Evolutionary conservation across 805 yeast species (phyloP), one percentile per base, ranked within the genome.

Genomic region (Monosporozyma unispora): DNA sequence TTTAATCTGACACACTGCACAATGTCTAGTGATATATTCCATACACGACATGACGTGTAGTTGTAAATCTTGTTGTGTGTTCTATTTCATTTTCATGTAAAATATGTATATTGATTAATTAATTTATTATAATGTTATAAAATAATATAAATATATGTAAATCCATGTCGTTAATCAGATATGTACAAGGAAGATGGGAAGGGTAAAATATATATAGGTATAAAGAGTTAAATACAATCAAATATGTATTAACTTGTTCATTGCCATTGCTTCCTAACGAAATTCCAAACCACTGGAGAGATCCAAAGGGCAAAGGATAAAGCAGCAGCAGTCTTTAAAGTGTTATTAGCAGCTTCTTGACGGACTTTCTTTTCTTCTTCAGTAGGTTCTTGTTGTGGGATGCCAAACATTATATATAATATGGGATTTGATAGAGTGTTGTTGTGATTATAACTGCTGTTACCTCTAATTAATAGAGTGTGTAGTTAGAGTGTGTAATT

Each of bases 361-460:
- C 82, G 88, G 50, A 75, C 63, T 62, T 76, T 81, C 72, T 78
- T 82, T 67, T 81, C 82, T 59, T 81, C 86, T 61, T 82, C 87
- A 57, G 77, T 70, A 60, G 78, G 77, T 52, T 64, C 67, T 57
- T 62, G 66, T 58, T 79, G 83, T 56, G 81, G 74, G 56, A 75
- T 68, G 46, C 76, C 77, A 61, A 70, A 73, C 77, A 72, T 73
- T 47, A 58, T 67, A n/a, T n/a, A n/a, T n/a, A n/a, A n/a, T n/a
- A n/a, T n/a, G n/a, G 35, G 1, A 12, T n/a, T 19, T 29, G 9
- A 4, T 21, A 8, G 18, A 6, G 10, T 29, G 27, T 38, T 19
- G 42, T 3, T 19, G 41, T 18, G n/a, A n/a, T n/a, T n/a, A n/a
- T n/a, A n/a, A n/a, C n/a, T n/a, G n/a, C n/a, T n/a, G n/a, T n/a